Percentiles rank a stretch among this genome's conserved stretches.
Evolutionary conservation across 2,329 filamentous ascomycete species (phyloP).

Genomic region (Lasiodiplodia citricola): DNA sequence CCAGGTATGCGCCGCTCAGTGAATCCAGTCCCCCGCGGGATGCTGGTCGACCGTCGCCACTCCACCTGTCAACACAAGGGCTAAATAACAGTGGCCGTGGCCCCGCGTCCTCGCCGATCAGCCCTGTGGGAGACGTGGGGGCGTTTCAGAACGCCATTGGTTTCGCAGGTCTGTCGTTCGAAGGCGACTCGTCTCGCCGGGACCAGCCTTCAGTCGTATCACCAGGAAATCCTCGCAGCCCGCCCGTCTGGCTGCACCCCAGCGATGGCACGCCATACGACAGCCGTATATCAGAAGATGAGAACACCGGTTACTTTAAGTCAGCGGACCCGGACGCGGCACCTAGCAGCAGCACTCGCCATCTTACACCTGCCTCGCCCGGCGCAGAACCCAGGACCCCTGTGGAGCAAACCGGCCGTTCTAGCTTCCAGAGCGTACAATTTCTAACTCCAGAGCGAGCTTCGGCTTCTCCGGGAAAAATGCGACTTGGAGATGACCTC

Average conservation of each 20-base stretch:
- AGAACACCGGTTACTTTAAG: conserved; percentile 63
- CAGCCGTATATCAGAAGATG: conserved; percentile 38
- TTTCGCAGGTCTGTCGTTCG: conserved; percentile 53
- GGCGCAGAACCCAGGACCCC: conserved; percentile 50
- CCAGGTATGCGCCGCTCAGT: conserved; percentile 59
- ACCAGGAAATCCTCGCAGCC: conserved; percentile 57
- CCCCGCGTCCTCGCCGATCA: conserved; percentile 48
- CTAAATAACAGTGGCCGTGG: conserved; percentile 30
- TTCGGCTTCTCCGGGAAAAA: conserved; percentile 35
- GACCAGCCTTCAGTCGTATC: conserved; percentile 16
- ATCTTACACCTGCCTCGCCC: conserved; percentile 61
- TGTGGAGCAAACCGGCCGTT: conserved; percentile 52
- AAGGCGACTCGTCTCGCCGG: conserved; percentile 44
- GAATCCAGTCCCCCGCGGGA: conserved; percentile 52
- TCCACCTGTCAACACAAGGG: conserved; percentile 42
- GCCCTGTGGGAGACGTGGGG: conserved; percentile 43
- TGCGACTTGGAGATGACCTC: conserved; percentile 66
- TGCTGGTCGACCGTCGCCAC: conserved; percentile 39
- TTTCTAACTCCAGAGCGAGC: conserved; percentile 54
- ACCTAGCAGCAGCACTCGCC: conserved; percentile 62
- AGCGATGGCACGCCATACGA: conserved; percentile 37
- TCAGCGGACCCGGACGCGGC: conserved; percentile 63
- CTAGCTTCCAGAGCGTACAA: conserved; percentile 60
- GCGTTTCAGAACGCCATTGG: conserved; percentile 57
- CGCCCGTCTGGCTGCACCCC: conserved; percentile 26